Conservation (phyloP, 1,284 basidiomycete genomes). For the Microbotryum silenes-acaulis region DNA sequence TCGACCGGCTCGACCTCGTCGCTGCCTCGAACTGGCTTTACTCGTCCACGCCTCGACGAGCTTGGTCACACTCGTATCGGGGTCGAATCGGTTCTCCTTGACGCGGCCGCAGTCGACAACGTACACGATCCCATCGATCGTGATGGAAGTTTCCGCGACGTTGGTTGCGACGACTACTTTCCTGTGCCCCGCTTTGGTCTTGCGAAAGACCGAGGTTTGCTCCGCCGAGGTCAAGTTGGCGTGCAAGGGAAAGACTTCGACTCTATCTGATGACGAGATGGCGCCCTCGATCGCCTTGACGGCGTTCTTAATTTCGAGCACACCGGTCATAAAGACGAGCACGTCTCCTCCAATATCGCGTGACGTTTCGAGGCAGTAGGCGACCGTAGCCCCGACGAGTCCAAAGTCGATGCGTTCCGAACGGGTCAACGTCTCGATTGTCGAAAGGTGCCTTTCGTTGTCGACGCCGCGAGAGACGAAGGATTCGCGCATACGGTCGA, state of each 20-base stretch:
- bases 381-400: slow-evolving; percentile 48
- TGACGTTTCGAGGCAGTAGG: slow-evolving; percentile 20
- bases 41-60: slow-evolving; percentile 74
- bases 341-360: slow-evolving; percentile 49
- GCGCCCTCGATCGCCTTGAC: slow-evolving; percentile 55
- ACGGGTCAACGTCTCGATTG: slow-evolving; percentile 56
- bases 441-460: slow-evolving; percentile 33
- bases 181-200: slow-evolving; percentile 51
- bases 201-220: slow-evolving; percentile 68
- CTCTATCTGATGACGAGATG: slow-evolving; percentile 39
- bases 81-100: slow-evolving; percentile 79
- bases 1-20: slow-evolving; percentile 82
- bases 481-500: slow-evolving; percentile 28
- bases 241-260: slow-evolving; percentile 72
- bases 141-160: slow-evolving; percentile 84
- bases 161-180: slow-evolving; percentile 88
- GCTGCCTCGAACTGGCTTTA: slow-evolving; percentile 70
- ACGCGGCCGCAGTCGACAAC: slow-evolving; percentile 81
- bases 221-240: slow-evolving; percentile 80
- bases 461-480: slow-evolving; percentile 33
- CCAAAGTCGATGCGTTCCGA: slow-evolving; percentile 67
- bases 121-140: slow-evolving; percentile 73
- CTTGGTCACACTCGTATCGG: slow-evolving; percentile 63
- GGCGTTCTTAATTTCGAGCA: slow-evolving; percentile 76
- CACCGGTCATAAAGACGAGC: slow-evolving; percentile 80